Conservation (phyloP, 164 flowering plant genomes). For the Warburgia ugandensis region DNA sequence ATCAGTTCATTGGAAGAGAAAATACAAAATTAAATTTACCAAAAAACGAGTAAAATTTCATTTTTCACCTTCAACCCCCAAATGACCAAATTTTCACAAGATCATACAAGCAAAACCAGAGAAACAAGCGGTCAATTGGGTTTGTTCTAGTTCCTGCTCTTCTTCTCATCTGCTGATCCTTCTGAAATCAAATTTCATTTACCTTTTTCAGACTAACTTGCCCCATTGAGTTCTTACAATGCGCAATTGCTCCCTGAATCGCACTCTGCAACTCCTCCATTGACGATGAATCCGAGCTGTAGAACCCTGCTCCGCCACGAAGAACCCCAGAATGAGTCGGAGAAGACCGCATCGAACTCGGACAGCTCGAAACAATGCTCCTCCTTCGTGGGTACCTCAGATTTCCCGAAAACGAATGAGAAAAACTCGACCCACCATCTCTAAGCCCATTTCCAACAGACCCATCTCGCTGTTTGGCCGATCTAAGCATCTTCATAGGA, state of each 20-base stretch:
- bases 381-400: constrained; percentile 48
- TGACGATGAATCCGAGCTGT: constrained; percentile 35
- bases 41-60: not conserved
- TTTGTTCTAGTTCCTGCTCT: not conserved
- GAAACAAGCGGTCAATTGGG: too few species aligned
- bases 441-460: not conserved
- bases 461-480: constrained; percentile 4
- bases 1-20: too few species aligned
- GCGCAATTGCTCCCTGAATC: constrained; percentile 95
- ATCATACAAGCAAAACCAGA: not conserved
- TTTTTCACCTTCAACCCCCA: not conserved
- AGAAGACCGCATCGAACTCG: constrained; percentile 88
- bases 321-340: constrained; percentile 83
- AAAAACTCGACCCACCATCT: constrained; percentile 14
- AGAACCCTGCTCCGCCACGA: constrained; percentile 5
- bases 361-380: constrained; percentile 64
- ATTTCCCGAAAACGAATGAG: constrained; percentile 78
- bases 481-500: too few species aligned
- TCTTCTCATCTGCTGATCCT: not conserved
- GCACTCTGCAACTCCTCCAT: constrained; percentile 96
- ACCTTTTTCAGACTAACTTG: constrained; percentile 22
- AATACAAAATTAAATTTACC: not conserved
- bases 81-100: not conserved
- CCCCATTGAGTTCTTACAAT: constrained; percentile 87
- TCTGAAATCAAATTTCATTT: not conserved